These are phyloP conservation scores for Chionographis japonica DNA, from an alignment of 106 monocot genomes.

Conservation along the genomic window DNA sequence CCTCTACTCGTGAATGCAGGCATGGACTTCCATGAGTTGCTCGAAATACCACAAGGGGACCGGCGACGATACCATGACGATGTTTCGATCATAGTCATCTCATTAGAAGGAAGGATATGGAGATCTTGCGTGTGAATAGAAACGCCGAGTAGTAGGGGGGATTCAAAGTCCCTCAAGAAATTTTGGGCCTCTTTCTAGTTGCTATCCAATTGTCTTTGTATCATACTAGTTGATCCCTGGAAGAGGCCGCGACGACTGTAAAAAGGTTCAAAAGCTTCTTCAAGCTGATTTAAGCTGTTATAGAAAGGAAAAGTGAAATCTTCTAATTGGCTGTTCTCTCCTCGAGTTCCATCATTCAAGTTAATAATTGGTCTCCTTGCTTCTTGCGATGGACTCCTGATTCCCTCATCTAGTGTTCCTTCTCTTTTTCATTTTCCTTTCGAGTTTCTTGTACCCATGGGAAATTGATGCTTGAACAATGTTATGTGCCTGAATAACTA, in stretches of 20 bases:
- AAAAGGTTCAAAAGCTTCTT: constrained; percentile 4
- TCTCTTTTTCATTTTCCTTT: neutral
- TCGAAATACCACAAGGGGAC: constrained; percentile 64
- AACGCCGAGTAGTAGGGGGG: neutral
- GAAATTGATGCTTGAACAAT: too few species aligned
- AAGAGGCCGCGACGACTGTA: neutral
- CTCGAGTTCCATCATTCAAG: constrained; percentile 9
- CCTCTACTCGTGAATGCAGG: constrained; percentile 21
- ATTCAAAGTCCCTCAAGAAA: constrained; percentile 7
- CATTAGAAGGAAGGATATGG: constrained; percentile 76
- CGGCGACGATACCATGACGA: constrained; percentile 64
- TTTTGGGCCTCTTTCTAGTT: neutral
- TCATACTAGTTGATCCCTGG: neutral
- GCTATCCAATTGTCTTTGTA: neutral
- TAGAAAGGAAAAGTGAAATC: constrained; percentile 3
- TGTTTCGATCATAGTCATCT: constrained; percentile 70
- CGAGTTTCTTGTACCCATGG: neutral
- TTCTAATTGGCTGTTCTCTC: neutral
- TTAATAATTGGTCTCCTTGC: constrained; percentile 6
- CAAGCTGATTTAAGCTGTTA: neutral
- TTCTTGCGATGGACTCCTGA: neutral
- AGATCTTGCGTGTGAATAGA: constrained; percentile 27
- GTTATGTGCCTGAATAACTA: too few species aligned
- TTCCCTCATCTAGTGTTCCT: neutral
- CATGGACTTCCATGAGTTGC: constrained; percentile 60